Conservation (phyloP, 768 basidiomycete species). For the Leccinum aurantiacum region DNA sequence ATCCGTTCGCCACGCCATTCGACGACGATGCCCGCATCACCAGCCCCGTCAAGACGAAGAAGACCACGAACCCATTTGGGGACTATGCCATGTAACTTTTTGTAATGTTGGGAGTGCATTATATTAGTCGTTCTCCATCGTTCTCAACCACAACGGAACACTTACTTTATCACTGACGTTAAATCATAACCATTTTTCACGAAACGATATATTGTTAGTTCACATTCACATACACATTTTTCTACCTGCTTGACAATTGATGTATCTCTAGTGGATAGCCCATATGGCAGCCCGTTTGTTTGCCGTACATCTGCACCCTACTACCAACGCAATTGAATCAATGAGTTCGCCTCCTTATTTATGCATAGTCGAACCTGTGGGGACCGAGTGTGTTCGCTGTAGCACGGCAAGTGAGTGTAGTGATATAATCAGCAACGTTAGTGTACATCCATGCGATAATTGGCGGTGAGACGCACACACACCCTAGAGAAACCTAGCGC, state of each 20-base stretch:
- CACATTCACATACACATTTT: conserved; percentile 6
- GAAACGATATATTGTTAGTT: conserved; percentile 9
- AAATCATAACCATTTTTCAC: conserved; percentile 10
- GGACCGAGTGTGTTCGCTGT: not conserved
- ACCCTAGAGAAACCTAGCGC: not conserved
- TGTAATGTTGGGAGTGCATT: not conserved
- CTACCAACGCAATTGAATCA: not conserved
- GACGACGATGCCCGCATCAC: conserved; percentile 60
- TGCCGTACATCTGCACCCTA: not conserved
- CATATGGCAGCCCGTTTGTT: not conserved
- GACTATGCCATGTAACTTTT: conserved; percentile 33
- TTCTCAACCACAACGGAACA: not conserved
- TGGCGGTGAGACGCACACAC: not conserved
- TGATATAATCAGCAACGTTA: not conserved
- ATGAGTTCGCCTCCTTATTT: not conserved
- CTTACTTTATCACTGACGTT: conserved; percentile 18
- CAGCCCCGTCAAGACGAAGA: conserved; percentile 38
- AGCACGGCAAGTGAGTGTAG: not conserved
- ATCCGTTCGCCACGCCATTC: conserved; percentile 78
- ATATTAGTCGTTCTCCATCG: not conserved
- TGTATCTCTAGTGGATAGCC: conserved; percentile 29
- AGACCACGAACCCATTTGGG: conserved; percentile 55
- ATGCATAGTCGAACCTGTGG: too few relatives aligned
- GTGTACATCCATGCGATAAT: not conserved
- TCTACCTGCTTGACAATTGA: conserved; percentile 3